Conservation (phyloP, 1,284 basidiomycete genomes). For the Fomitopsis schrenkii region DNA sequence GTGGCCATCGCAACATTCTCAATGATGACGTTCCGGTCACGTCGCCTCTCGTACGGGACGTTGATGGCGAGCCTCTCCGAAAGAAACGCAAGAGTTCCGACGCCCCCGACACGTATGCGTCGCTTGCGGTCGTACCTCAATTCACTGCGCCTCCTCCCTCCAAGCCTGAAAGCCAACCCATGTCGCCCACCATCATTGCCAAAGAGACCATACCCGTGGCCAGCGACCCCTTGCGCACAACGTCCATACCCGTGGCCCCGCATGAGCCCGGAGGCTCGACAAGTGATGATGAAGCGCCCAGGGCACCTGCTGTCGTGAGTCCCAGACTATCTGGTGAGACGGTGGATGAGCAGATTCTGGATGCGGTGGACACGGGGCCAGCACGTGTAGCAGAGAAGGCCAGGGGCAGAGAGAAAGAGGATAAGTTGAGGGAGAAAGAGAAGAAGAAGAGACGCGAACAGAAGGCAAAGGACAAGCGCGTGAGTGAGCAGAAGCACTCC, state of each 20-base stretch:
- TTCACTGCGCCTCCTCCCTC: neutral
- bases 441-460: conserved; percentile 8
- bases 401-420: conserved; percentile 5
- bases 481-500: neutral
- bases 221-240: neutral
- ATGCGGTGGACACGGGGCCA: neutral
- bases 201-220: neutral
- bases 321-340: neutral
- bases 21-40: neutral
- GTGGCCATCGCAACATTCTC: neutral
- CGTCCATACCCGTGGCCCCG: neutral
- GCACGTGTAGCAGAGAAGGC: neutral
- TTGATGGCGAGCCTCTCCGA: conserved; percentile 5
- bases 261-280: conserved; percentile 5
- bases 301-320: neutral
- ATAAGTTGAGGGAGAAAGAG: conserved; percentile 3
- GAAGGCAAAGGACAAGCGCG: conserved; percentile 5
- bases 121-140: neutral
- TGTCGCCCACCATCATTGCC: neutral
- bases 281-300: neutral
- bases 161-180: neutral
- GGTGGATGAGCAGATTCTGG: neutral
- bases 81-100: conserved; percentile 6
- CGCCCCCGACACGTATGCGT: neutral
- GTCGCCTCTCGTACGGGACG: neutral